A percentile compares a stretch with the other conserved stretches of the same genome.
Evolutionary conservation across 768 basidiomycete genomes (phyloP).

Genomic region (Pulveroboletus frians): DNA sequence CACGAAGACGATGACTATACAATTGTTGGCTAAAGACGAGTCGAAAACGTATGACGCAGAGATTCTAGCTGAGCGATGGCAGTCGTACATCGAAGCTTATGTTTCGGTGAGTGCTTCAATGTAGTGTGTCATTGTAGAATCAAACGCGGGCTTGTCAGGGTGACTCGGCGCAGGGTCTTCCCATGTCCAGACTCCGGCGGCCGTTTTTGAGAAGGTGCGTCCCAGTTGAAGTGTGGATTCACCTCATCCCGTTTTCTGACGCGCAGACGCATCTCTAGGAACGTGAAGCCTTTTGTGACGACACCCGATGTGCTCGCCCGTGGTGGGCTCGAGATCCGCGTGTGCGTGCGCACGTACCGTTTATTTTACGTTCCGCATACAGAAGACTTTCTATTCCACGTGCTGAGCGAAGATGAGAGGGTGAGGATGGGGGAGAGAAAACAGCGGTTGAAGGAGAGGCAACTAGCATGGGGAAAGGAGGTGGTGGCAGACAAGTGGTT

Average conservation of each 20-base stretch:
- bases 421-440: not conserved
- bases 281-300: constrained; percentile 10
- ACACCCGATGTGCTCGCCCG: constrained; percentile 44
- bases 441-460: constrained; percentile 6
- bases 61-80: constrained; percentile 72
- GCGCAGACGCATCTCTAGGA: constrained; percentile 9
- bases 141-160: constrained; percentile 35
- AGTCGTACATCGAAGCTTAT: constrained; percentile 72
- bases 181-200: constrained; percentile 39
- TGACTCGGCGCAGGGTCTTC: constrained; percentile 52
- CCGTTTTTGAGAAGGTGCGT: constrained; percentile 68
- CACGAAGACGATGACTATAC: constrained; percentile 62
- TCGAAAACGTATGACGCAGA: constrained; percentile 71
- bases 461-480: constrained; percentile 12
- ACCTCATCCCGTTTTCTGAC: not conserved
- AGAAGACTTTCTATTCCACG: constrained; percentile 20
- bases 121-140: not conserved
- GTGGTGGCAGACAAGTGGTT: constrained; percentile 16
- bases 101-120: constrained; percentile 46
- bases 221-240: not conserved
- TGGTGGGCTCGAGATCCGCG: constrained; percentile 72
- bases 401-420: constrained; percentile 8
- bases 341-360: constrained; percentile 47
- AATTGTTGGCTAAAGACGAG: constrained; percentile 77
- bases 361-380: constrained; percentile 25